Conservation (phyloP, 108 stramenopile species). For the Conticribra weissflogii region DNA sequence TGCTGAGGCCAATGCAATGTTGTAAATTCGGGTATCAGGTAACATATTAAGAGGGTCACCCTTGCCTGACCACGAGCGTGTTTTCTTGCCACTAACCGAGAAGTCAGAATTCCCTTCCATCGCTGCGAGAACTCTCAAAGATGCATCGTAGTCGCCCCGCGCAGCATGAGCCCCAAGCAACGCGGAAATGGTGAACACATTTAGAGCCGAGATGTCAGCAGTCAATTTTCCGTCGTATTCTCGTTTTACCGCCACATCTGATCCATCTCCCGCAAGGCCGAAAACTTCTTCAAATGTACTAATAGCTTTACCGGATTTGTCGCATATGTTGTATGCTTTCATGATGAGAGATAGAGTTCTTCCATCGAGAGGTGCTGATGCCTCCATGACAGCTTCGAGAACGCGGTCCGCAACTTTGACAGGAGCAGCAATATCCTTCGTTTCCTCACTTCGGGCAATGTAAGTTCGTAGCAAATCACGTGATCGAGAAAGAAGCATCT, state of each 20-base stretch:
- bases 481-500: constrained; percentile 66
- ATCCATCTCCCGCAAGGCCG: constrained; percentile 69
- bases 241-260: constrained; percentile 33
- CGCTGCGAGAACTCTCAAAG: constrained; percentile 70
- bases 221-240: constrained; percentile 37
- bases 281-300: constrained; percentile 77
- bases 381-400: constrained; percentile 77
- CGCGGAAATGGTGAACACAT: constrained; percentile 72
- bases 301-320: constrained; percentile 64
- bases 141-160: constrained; percentile 59
- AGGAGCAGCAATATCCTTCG: constrained; percentile 56
- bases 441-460: constrained; percentile 51
- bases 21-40: constrained; percentile 76
- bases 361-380: constrained; percentile 67
- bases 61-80: constrained; percentile 74
- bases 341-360: constrained; percentile 76
- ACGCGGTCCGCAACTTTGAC: constrained; percentile 82
- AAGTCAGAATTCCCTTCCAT: constrained; percentile 67
- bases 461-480: constrained; percentile 76
- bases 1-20: constrained; percentile 78
- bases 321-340: constrained; percentile 74
- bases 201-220: constrained; percentile 64
- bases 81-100: constrained; percentile 44
- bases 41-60: constrained; percentile 60
- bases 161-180: constrained; percentile 77